Conservation (phyloP, 2,329 filamentous ascomycete genomes). For the Neofusicoccum umdonicola region DNA sequence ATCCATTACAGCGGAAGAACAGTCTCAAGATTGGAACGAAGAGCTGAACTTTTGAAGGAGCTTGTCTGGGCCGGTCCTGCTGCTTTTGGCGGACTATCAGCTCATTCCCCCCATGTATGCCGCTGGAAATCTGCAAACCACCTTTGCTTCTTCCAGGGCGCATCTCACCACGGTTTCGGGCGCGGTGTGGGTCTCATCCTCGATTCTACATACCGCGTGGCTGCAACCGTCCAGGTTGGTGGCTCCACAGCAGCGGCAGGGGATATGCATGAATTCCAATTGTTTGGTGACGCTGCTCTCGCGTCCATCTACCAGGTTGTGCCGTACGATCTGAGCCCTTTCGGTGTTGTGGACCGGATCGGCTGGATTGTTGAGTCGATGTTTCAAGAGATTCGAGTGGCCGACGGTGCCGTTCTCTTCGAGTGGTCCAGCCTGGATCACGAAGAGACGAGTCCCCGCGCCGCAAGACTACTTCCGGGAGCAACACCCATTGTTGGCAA, state of each 20-base stretch:
- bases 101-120: not conserved
- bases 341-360: slow-evolving; percentile 32
- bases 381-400: slow-evolving; percentile 45
- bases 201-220: not conserved
- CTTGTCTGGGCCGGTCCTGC: not conserved
- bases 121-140: not conserved
- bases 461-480: slow-evolving; percentile 25
- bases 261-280: slow-evolving; percentile 46
- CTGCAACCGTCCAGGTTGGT: not conserved
- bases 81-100: not conserved
- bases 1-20: not conserved
- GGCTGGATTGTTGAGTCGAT: slow-evolving; percentile 44
- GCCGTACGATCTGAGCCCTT: slow-evolving; percentile 37
- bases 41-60: not conserved
- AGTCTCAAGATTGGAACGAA: not conserved
- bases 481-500: slow-evolving; percentile 28
- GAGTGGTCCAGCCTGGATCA: slow-evolving; percentile 41
- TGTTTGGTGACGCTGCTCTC: slow-evolving; percentile 43
- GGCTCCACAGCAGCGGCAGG: slow-evolving; percentile 4
- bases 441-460: slow-evolving; percentile 28
- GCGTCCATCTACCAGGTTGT: slow-evolving; percentile 42
- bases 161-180: not conserved
- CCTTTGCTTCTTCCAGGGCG: not conserved
- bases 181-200: not conserved
- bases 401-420: slow-evolving; percentile 39